Evolutionary conservation across 2,329 filamentous ascomycete genomes (phyloP).

Genomic region (Fusarium sublunatum): DNA sequence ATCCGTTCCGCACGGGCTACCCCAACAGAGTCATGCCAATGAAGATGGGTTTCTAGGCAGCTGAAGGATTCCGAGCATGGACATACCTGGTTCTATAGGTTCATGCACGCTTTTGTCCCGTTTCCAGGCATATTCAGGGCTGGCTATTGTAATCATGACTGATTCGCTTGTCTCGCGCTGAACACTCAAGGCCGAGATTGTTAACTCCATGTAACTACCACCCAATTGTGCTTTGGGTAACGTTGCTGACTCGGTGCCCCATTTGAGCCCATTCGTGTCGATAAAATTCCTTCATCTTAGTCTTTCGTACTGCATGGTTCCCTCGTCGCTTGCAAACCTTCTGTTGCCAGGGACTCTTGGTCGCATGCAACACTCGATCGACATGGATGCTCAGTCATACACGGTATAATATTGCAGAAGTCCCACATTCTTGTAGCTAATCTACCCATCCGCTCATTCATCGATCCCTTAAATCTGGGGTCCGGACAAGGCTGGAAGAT

Average conservation of each 20-base stretch:
- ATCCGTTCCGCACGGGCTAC: not conserved
- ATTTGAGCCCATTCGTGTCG: too few species aligned
- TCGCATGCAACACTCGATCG: not conserved
- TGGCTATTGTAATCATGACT: too few species aligned
- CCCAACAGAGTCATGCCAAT: not conserved
- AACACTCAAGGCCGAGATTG: too few species aligned
- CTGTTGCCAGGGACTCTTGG: not conserved
- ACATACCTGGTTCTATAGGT: not conserved
- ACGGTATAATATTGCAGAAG: constrained; percentile 8
- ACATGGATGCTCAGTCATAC: not conserved
- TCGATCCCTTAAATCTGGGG: not conserved
- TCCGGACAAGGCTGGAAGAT: not conserved
- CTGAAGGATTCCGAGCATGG: not conserved
- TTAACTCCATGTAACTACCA: too few species aligned
- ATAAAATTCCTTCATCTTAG: not conserved
- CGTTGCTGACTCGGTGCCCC: too few species aligned
- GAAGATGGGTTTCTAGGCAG: not conserved
- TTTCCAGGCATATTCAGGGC: too few species aligned
- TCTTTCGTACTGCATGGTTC: not conserved
- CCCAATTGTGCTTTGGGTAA: too few species aligned
- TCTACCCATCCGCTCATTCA: not conserved
- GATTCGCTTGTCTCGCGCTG: too few species aligned
- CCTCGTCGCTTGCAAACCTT: not conserved
- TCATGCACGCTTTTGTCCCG: too few species aligned
- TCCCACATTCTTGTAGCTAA: not conserved